Base-by-base conservation (phyloP, 768 basidiomycete species). In the Kwoniella mangroviensis region DNA sequence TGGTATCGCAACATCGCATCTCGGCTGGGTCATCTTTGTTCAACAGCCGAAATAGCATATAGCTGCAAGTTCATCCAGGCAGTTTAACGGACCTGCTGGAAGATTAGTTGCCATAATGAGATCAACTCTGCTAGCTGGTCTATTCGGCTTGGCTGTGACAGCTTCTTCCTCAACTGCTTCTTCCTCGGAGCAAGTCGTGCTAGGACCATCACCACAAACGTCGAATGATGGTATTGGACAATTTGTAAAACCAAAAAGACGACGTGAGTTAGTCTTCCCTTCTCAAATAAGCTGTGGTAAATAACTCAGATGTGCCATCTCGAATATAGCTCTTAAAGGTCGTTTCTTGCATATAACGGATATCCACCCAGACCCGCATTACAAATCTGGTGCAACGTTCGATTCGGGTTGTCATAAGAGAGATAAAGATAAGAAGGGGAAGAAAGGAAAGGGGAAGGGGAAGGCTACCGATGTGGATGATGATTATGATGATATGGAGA, bases 291-390 rank as follows among this genome's bases (percentile, higher is more conserved):
- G 21, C n/a, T 19, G 22, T 22, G 34, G 1, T 34, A 34, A 7
- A 34, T 6, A 7, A 34, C 34, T 12, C 26, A 13, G 17, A 24
- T 58, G 22, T 59, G 5, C 40, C 19, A 42, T 28, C 22, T 15
- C 24, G 26, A 11, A 41, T 42, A 40, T 41, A 79, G 77, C 75
- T 19, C 74, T 82, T 13, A 82, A 73, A 41, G 81, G 81, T 13
- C 72, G 82, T 10, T 83, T 83, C 65, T 65, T 83, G 11, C 82
- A 83, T 60, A 70, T 83, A 22, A 83, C 82, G 17, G 82, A 83
- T 53, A 77, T 83, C 41, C 82, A 83, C 57, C 82, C 82, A 5
- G 82, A 83, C 60, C 76, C 81, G 9, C 75, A 78, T 54, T 83
- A 83, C 57, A 59, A 62, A 24, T 65, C 70, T 7, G 82, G 82